Conservation (phyloP, 441 rosid genomes). For the Mallotus repandus region DNA sequence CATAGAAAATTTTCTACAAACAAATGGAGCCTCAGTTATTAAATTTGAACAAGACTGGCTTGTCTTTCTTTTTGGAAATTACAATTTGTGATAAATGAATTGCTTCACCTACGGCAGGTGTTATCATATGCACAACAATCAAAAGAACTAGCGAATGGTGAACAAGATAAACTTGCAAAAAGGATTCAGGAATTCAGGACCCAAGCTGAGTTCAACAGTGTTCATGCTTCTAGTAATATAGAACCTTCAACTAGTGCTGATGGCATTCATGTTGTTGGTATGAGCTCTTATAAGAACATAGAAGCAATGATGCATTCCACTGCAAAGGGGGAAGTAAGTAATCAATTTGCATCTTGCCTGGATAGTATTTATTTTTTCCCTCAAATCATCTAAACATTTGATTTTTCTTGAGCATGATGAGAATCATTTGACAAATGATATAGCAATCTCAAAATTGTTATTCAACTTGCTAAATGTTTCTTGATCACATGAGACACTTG, state of each 20-base stretch:
- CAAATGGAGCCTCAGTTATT: background rate
- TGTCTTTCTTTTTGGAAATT: background rate
- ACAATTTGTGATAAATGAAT: constrained; percentile 1
- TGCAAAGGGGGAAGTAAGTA: constrained; percentile 66
- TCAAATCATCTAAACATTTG: background rate
- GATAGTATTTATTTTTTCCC: background rate
- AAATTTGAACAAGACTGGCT: background rate
- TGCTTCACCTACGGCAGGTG: constrained; percentile 40
- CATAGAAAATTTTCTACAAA: no score
- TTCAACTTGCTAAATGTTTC: no score
- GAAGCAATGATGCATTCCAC: constrained; percentile 54
- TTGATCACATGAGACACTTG: no score
- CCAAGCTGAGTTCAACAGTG: constrained; percentile 66
- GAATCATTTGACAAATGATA: background rate
- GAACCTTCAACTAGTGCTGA: constrained; percentile 46
- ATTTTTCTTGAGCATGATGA: background rate
- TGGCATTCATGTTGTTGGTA: constrained; percentile 41
- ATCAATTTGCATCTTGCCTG: constrained; percentile 12
- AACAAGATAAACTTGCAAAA: constrained; percentile 79
- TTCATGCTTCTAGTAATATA: constrained; percentile 42
- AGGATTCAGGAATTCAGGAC: constrained; percentile 95
- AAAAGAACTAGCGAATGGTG: constrained; percentile 72
- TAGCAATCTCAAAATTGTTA: background rate
- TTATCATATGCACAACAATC: constrained; percentile 88
- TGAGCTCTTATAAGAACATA: constrained; percentile 47